These are phyloP conservation scores for Xylaria sp. DNA, from an alignment of 2,329 filamentous ascomycete species.

Conservation along the genomic window DNA sequence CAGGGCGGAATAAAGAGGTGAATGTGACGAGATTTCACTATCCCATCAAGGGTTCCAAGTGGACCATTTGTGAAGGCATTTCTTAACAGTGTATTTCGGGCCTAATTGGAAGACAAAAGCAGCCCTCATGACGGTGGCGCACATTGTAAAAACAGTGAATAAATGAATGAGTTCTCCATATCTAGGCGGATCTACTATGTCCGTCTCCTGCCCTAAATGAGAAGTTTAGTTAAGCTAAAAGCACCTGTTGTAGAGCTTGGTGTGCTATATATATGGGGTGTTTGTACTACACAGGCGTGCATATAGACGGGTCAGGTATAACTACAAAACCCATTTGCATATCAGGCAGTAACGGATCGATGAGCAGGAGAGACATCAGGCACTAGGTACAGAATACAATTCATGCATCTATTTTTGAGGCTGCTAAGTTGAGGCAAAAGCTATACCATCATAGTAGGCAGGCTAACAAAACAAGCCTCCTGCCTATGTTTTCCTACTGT, in stretches of 20 bases:
- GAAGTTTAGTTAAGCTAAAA: background rate
- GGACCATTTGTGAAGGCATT: slow-evolving; percentile 18
- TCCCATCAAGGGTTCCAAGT: background rate
- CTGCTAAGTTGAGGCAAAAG: background rate
- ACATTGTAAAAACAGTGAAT: slow-evolving; percentile 33
- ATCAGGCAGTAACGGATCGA: background rate
- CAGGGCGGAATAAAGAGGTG: slow-evolving; percentile 70
- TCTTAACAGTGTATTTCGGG: slow-evolving; percentile 24
- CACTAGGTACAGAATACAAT: background rate
- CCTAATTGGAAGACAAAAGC: slow-evolving; percentile 35
- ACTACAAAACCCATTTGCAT: background rate
- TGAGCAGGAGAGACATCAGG: too few species aligned
- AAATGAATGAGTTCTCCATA: slow-evolving; percentile 24
- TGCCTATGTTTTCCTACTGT: background rate
- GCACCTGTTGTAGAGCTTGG: background rate
- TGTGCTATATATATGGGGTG: background rate
- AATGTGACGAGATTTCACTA: background rate
- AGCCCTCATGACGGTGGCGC: slow-evolving; percentile 24
- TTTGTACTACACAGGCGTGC: background rate
- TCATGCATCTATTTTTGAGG: background rate
- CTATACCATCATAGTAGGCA: background rate
- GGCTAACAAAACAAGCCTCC: background rate
- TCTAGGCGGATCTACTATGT: background rate
- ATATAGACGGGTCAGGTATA: background rate
- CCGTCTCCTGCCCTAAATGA: background rate